A percentile compares a stretch with the other conserved stretches of the same genome.
Conservation (phyloP, 805 yeast genomes). For the Schizosaccharomyces cryophilus region DNA sequence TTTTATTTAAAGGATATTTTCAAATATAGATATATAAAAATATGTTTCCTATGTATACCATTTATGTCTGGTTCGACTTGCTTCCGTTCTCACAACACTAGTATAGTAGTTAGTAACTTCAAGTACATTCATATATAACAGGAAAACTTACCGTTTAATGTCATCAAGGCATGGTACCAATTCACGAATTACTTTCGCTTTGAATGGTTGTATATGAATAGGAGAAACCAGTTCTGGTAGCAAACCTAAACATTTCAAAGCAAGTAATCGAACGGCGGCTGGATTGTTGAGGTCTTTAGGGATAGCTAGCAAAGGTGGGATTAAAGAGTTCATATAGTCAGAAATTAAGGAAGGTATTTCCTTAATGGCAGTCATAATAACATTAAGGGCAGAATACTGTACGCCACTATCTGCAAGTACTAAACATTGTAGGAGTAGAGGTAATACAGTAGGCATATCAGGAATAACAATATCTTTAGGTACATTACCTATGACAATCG, state of each 20-base stretch:
- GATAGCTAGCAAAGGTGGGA: neutral
- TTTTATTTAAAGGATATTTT: neutral
- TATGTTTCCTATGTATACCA: neutral
- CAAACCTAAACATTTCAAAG: neutral
- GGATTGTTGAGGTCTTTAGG: neutral
- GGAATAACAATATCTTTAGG: constrained; percentile 38
- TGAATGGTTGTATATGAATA: neutral
- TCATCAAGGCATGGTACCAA: neutral
- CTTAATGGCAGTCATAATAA: neutral
- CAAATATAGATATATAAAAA: neutral
- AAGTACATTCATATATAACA: neutral
- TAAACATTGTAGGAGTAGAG: constrained; percentile 45
- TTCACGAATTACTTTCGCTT: neutral
- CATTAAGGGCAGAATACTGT: neutral
- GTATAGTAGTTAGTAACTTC: neutral
- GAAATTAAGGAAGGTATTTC: neutral
- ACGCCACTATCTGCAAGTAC: constrained; percentile 13
- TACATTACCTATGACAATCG: constrained; percentile 40
- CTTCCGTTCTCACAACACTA: neutral
- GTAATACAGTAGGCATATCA: constrained; percentile 38
- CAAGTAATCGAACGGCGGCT: neutral
- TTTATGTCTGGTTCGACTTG: neutral
- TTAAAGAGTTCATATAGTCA: neutral
- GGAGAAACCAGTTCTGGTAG: neutral
- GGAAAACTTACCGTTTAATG: neutral